Evolutionary conservation across 2,329 filamentous ascomycete genomes (phyloP), one percentile per base, ranked within the genome.

Genomic region (Claviceps quebecensis): DNA sequence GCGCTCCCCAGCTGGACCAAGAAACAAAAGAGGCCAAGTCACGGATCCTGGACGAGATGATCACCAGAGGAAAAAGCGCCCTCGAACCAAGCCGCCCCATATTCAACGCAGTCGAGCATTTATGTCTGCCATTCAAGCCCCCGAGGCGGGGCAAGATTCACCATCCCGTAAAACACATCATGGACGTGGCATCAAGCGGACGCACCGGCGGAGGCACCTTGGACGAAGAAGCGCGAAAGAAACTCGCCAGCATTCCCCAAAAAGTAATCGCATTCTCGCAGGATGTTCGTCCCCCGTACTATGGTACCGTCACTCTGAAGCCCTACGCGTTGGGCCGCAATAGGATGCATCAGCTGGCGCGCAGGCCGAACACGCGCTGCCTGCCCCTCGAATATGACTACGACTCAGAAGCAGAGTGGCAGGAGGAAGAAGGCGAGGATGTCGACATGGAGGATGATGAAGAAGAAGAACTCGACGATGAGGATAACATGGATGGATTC

Each of bases 401-500:
- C 62, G 87, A 93, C 61, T 91, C 86, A 3, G 87, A 94, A 64
- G 86, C 80, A 5, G 87, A 93, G 63, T 94, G 87, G 87, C 84
- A 89, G 61, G 86, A 88, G 53, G 77, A 83, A 54, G 78, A 70
- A 52, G 84, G 84, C 26, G 84, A 86, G 44, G 81, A 85, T 48
- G 75, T 87, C 14, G 76, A 83, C 2, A 72, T 83, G 26, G 83
- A 85, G 19, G 82, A 85, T 8, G 75, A 76, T 29, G 78, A 76
- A 26, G 78, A 77, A 69, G 89, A 76, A 72, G 90, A 77, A n/a
- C 56, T 73, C 0, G 84, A 86, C 52, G 84, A 85, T 52, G 84
- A 81, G n/a, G 85, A 87, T 16, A 89, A 94, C 54, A 85, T 95
- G 82, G 87, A 88, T 4, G 90, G 82, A 17, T 96, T 96, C 61